Evolutionary conservation across 2,329 filamentous ascomycete genomes (phyloP), one percentile per base, ranked within the genome.

Genomic region (Cytospora chrysosperma): DNA sequence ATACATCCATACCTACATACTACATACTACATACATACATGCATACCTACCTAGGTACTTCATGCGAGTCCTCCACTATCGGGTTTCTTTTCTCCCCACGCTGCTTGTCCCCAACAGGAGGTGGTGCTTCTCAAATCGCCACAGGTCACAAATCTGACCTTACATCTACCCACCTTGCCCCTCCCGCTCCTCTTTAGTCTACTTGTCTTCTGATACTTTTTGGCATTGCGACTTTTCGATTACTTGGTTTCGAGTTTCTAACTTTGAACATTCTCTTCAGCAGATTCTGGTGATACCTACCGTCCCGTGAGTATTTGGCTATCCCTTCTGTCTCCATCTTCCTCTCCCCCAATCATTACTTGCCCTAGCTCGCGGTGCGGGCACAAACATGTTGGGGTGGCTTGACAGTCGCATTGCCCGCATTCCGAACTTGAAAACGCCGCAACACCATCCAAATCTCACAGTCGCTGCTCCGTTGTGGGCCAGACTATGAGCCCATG

Each of bases 271-370:
- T 67, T 67, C 67, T 75, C 68, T 76, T 71, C 75, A 86, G 84
- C 84, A 75, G 84, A 86, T 72, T 81, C 82, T 71, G 82, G 82
- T 76, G 84, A 87, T 72, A 86, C 78, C 68, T 87, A 86, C 75
- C 83, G 84, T 75, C 82, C 84, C 72, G 84, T 84, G 77, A 83
- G 82, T 82, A 68, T 62, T 60, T 59, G 61, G 28, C 53, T 30
- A 51, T 47, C 56, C 49, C 40, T 32, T 43, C n/a, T 27, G 32
- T 56, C 43, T 17, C 12, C 49, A 15, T 26, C 49, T 50, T 21
- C 12, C 43, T 24, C 21, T 47, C n/a, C 8, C n/a, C 43, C n/a
- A 47, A 47, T 47, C 37, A 17, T 27, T 26, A 9, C 34, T 40
- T 5, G 10, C 24, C 49, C 52, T 57, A 37, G 56, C 37, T 32